phyloP scores from a whole-genome alignment of 805 yeast species.

The Torulaspora franciscae region DNA sequence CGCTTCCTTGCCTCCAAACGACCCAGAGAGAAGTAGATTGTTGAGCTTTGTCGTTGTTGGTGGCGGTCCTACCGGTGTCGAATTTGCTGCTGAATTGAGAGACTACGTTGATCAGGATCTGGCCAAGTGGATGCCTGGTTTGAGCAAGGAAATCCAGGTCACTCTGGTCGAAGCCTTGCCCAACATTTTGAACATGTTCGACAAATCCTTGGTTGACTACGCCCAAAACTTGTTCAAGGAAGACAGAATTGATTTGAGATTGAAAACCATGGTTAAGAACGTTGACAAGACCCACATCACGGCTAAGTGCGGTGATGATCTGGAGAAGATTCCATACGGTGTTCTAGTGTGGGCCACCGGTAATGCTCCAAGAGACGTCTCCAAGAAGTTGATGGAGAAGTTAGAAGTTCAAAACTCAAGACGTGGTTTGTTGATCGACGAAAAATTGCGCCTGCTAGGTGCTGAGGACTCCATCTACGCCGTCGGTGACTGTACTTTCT shows the following conservation, averaged over 20 bases:
- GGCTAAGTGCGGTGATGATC: slow-evolving; percentile 62
- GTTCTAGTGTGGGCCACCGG: slow-evolving; percentile 97
- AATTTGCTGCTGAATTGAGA: slow-evolving; percentile 92
- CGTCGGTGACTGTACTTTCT: slow-evolving; percentile 88
- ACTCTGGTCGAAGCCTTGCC: slow-evolving; percentile 89
- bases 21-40: slow-evolving; percentile 77
- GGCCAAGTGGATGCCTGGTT: slow-evolving; percentile 80
- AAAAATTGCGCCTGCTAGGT: slow-evolving; percentile 77
- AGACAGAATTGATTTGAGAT: slow-evolving; percentile 65
- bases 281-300: slow-evolving; percentile 68
- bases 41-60: slow-evolving; percentile 90
- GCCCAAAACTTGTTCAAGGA: slow-evolving; percentile 71
- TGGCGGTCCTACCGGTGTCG: slow-evolving; percentile 99
- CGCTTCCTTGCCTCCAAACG: slow-evolving; percentile 62
- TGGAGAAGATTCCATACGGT: slow-evolving; percentile 86
- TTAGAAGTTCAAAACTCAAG: slow-evolving; percentile 76
- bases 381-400: slow-evolving; percentile 58
- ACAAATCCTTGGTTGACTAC: slow-evolving; percentile 63
- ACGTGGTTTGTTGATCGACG: slow-evolving; percentile 86
- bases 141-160: slow-evolving; percentile 76
- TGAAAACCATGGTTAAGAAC: slow-evolving; percentile 83
- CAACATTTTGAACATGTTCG: slow-evolving; percentile 73
- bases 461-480: slow-evolving; percentile 72
- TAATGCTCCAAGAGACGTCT: slow-evolving; percentile 79
- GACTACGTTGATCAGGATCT: slow-evolving; percentile 92